Percentiles rank a stretch among this genome's conserved stretches.
Evolutionary conservation across 2,329 filamentous ascomycete species (phyloP).

Genomic region (Colletotrichum euphorbiae): DNA sequence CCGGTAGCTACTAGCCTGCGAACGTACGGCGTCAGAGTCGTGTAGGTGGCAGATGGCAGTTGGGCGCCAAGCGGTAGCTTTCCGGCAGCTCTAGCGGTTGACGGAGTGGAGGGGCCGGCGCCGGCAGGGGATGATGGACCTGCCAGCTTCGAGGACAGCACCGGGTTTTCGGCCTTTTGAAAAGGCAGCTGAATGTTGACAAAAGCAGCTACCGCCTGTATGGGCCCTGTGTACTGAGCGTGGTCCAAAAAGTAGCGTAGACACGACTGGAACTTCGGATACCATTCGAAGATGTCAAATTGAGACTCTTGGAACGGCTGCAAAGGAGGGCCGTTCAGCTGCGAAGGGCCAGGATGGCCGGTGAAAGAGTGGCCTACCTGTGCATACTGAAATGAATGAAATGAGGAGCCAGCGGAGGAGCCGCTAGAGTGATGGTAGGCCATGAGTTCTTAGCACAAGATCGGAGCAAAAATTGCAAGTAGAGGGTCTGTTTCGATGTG

Average conservation of each 20-base stretch:
- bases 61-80: conserved; percentile 45
- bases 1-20: conserved; percentile 91
- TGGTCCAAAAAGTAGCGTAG: conserved; percentile 92
- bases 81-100: conserved; percentile 47
- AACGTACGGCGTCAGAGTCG: conserved; percentile 89
- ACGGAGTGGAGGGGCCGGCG: conserved; percentile 45
- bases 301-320: conserved; percentile 61
- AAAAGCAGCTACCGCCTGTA: conserved; percentile 90
- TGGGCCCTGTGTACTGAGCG: conserved; percentile 83
- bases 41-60: conserved; percentile 48
- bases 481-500: neutral
- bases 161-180: conserved; percentile 69
- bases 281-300: conserved; percentile 92
- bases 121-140: conserved; percentile 51
- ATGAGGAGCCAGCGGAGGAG: conserved; percentile 11
- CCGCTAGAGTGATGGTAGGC: conserved; percentile 36
- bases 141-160: conserved; percentile 53
- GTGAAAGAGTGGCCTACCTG: conserved; percentile 39
- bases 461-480: neutral
- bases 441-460: conserved; percentile 28
- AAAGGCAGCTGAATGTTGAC: conserved; percentile 93
- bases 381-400: conserved; percentile 30
- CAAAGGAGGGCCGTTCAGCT: conserved; percentile 32
- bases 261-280: conserved; percentile 90
- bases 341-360: conserved; percentile 16